Evolutionary conservation across 73 alveolate genomes (phyloP).

Genomic region (Paramecium pentaurelia): DNA sequence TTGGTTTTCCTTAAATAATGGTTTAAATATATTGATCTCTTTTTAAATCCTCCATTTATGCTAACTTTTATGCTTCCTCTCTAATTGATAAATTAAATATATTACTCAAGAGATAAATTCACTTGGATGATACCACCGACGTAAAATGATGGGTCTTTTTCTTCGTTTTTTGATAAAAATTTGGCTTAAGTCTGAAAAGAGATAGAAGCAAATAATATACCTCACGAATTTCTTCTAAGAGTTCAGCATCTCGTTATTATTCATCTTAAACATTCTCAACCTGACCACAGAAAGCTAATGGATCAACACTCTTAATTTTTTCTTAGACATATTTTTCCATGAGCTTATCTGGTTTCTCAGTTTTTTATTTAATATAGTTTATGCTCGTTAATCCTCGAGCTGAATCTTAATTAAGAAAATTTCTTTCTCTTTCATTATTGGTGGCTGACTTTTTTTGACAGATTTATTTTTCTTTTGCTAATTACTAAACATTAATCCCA

Average conservation of each 20-base stretch:
- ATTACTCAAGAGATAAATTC: constrained; percentile 23
- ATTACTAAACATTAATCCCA: neutral
- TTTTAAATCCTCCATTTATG: constrained; percentile 35
- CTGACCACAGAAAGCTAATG: constrained; percentile 6
- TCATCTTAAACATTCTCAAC: neutral
- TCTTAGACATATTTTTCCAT: constrained; percentile 47
- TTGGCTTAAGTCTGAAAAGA: neutral
- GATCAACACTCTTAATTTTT: neutral
- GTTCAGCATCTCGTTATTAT: neutral
- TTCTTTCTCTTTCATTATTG: neutral
- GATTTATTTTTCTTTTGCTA: neutral
- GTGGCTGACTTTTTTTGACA: neutral
- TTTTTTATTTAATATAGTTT: neutral
- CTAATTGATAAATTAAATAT: neutral
- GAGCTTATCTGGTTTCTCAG: constrained; percentile 14
- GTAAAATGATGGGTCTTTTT: constrained; percentile 35
- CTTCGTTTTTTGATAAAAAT: constrained; percentile 24
- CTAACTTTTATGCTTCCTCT: constrained; percentile 12
- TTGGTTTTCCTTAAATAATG: constrained; percentile 26
- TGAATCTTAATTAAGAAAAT: neutral
- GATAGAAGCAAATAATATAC: neutral
- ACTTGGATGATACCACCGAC: constrained; percentile 40
- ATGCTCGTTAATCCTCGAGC: constrained; percentile 9
- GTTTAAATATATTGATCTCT: constrained; percentile 18
- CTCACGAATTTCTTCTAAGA: constrained; percentile 19